Evolutionary conservation across 345 rosid species (phyloP).

Genomic region (Lepidium didymum): DNA sequence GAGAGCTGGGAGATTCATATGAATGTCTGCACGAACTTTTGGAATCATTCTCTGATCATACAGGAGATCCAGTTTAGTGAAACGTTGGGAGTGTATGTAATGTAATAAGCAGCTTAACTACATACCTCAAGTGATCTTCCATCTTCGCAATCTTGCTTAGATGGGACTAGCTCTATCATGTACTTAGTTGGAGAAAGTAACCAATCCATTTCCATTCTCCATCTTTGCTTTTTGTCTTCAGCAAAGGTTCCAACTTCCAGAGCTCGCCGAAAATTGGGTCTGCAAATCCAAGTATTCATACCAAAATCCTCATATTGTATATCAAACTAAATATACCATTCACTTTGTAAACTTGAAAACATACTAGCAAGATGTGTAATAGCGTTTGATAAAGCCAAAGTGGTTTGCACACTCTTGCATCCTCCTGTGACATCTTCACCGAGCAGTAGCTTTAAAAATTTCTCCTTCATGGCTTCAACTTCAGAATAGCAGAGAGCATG

Average conservation of each 20-base stretch:
- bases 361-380: slow-evolving; percentile 77
- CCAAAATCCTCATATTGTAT: not conserved
- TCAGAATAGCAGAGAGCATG: slow-evolving; percentile 37
- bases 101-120: not conserved
- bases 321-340: too few species aligned
- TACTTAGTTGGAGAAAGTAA: slow-evolving; percentile 78
- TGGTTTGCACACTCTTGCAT: slow-evolving; percentile 46
- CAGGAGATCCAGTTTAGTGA: slow-evolving; percentile 10
- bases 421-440: slow-evolving; percentile 89
- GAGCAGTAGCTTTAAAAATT: slow-evolving; percentile 59
- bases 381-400: slow-evolving; percentile 79
- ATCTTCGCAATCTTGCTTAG: slow-evolving; percentile 64
- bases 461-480: slow-evolving; percentile 71
- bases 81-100: not conserved
- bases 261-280: slow-evolving; percentile 81
- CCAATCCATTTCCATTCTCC: slow-evolving; percentile 91
- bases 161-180: slow-evolving; percentile 91
- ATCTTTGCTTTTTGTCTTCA: slow-evolving; percentile 66
- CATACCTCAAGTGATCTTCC: slow-evolving; percentile 74
- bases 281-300: slow-evolving; percentile 42
- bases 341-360: not conserved
- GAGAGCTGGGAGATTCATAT: slow-evolving; percentile 88
- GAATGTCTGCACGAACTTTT: slow-evolving; percentile 82
- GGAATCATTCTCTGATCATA: slow-evolving; percentile 85
- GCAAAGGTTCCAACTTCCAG: slow-evolving; percentile 86